Evolutionary conservation across 2,329 filamentous ascomycete species (phyloP), one percentile per base, ranked within the genome.

Genomic region (Aspergillus oerlinghausenensis): DNA sequence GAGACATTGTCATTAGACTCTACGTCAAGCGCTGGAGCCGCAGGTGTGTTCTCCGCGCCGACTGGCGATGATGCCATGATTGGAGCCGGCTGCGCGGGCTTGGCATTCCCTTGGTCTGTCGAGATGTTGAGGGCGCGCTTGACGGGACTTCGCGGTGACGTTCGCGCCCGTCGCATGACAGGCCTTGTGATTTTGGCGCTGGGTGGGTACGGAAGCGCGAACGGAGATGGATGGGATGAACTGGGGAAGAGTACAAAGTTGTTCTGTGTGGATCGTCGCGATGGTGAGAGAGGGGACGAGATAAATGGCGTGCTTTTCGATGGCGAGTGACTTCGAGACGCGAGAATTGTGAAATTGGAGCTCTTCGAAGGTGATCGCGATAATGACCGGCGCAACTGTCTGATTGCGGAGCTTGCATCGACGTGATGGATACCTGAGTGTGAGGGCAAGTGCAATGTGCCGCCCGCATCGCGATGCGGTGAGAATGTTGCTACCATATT

Each of bases 331-430:
- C 77, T 75, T 58, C 79, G 75, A 26, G 79, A 75, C 23, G 73
- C 68, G 11, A 84, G 78, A 53, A 95, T 78, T 55, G 84, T 82
- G 72, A 94, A 93, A 66, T 83, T 81, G 56, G 82, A 82, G 47
- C 79, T 80, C 73, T 94, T 96, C 32, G 93, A 96, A 10, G 93
- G 93, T n/a, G 93, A 97, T 66, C 92, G 85, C 56, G 92, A 97
- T 61, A 97, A 81, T 26, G 93, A 96, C 65, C 91, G 89, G 63
- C 92, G 84, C 57, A 97, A 80, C 67, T 91, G 89, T 69, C 90
- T 85, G 61, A 96, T 89, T 57, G 89, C 88, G 51, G 89, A 86
- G 60, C 89, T 88, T 62, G 90, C 86, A 77, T 96, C 90, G 67
- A 93, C 88, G 75, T 89, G 88, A 72, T 90, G 89, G 60, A 86